phyloP scores from a whole-genome alignment of 2,329 filamentous ascomycete genomes.

The Ophiocordyceps camponoti-rufipedis region DNA sequence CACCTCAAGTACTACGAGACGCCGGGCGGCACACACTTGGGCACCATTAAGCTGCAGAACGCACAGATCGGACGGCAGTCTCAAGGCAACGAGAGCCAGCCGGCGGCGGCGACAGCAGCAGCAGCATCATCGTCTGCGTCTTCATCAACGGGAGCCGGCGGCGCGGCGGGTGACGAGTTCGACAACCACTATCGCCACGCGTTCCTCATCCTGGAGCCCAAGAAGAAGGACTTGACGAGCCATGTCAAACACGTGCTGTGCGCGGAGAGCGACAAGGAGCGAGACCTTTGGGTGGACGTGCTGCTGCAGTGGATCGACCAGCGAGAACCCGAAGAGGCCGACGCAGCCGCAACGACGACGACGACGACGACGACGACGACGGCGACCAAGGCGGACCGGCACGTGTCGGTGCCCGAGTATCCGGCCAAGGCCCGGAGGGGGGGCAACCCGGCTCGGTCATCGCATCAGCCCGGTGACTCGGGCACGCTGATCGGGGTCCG shows the following conservation, averaged over 20 bases:
- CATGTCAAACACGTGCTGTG: slow-evolving; percentile 88
- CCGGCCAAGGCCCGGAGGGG: slow-evolving; percentile 13
- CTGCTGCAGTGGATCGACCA: slow-evolving; percentile 79
- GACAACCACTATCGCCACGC: slow-evolving; percentile 95
- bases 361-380: slow-evolving; percentile 1
- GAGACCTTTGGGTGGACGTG: slow-evolving; percentile 85
- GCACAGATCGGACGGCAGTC: slow-evolving; percentile 93
- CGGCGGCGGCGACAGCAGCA: slow-evolving; percentile 22
- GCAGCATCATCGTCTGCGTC: background rate
- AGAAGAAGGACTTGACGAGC: slow-evolving; percentile 81
- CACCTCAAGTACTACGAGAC: slow-evolving; percentile 77
- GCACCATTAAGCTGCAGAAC: slow-evolving; percentile 78
- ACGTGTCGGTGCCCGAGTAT: slow-evolving; percentile 14
- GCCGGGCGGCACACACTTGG: slow-evolving; percentile 75
- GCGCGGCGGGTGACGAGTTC: slow-evolving; percentile 43
- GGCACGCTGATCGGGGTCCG: slow-evolving; percentile 37
- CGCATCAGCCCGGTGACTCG: slow-evolving; percentile 18
- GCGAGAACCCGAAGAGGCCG: slow-evolving; percentile 36
- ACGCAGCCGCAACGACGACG: slow-evolving; percentile 11
- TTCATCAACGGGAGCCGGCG: background rate
- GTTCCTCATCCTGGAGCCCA: slow-evolving; percentile 86
- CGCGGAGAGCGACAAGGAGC: slow-evolving; percentile 82
- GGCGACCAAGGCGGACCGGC: slow-evolving; percentile 17
- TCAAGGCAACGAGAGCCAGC: slow-evolving; percentile 26
- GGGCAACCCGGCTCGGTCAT: slow-evolving; percentile 10